Evolutionary conservation across 208 protist species (phyloP), one percentile per base, ranked within the genome.

Genomic region (Acanthamoeba polyphaga): DNA sequence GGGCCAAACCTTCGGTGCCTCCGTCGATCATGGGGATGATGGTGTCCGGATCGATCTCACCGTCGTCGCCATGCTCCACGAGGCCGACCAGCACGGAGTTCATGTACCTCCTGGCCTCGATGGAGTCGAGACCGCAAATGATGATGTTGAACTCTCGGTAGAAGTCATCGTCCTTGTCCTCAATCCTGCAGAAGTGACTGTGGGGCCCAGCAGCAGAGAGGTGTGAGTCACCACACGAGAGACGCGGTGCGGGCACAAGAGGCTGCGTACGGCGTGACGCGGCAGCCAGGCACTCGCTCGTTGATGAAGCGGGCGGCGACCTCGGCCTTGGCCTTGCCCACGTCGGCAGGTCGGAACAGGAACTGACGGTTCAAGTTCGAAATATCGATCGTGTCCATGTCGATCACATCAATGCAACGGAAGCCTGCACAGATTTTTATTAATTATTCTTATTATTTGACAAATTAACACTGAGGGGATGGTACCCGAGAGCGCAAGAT

Each of bases 341-440:
- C 51, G 76, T 90, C 62, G 15, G 34, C 15, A 9, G 29, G 32
- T 64, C 99, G 98, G 98, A 99, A 99, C 15, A 99, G 97, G 96
- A 99, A 99, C 98, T 99, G 99, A 51, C 99, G 97, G 55, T 99
- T 99, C 17, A 99, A 97, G 96, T 99, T 99, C 89, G 98, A 99
- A 97, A 99, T 99, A 96, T 99, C 99, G 96, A 99, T 99, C 1
- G 95, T 98, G 96, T 99, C 99, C 98, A 99, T 99, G 97, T 99
- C 99, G 9, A 99, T 99, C 55, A 99, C 98, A 62, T 96, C 98
- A 97, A 51, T 53, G 38, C 32, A 92, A 27, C 64, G 64, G 29
- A 70, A 66, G 13, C 46, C 85, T 53, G 46, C 88, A 78, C 29
- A 49, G 10, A 24, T 60, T 60, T 66, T 66, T 66, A 96, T 99